Base-by-base conservation (phyloP, 2,329 filamentous ascomycete species). In the Diplocarpon rosae region DNA sequence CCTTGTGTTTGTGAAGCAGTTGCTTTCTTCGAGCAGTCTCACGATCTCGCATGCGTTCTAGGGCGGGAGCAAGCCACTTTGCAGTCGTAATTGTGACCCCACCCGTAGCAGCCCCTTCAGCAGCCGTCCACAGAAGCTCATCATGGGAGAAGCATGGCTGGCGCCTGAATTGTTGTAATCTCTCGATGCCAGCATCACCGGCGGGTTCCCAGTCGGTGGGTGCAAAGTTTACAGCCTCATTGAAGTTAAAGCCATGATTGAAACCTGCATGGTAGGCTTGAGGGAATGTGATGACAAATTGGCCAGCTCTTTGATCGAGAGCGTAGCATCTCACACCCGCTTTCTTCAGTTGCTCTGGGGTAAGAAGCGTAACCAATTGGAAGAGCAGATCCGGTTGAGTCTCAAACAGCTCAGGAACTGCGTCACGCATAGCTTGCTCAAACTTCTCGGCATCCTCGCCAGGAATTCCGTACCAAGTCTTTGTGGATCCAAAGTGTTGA, bases 381-480 rank as follows among this genome's bases (percentile, higher is more conserved):
- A 96, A 98, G 3, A 98, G 71, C 7, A 98, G 74, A 65, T 98
- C 92, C 0, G 92, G 92, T 56, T 98, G 92, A 0, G 88, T 93
- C 65, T 96, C 92, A 56, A 98, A 98, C 0, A 98, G 70, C 59
- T 98, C 92, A 0, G 92, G 92, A 0, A 98, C 89, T 1, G 92
- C 89, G 59, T 94, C 85, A 37, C 80, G 80, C 90, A 98, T 96
- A 0, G 92, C 92, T 44, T 83, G 76, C 65, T 98, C 92, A 47
- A 98, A 98, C 55, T 92, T 94, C 57, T 92, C 84, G 0, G 89
- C 86, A 62, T 96, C 92, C 35, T 86, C 85, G 12, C 85, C 90
- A 0, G 92, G 92, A 53, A 98, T 95, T 3, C 92, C 92, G 58
- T 98, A 98, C 92, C 92, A 98, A 0, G 92, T 98, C 68, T 98